Evolutionary conservation across 495 filamentous ascomycete genomes (phyloP).

Genomic region (Annulohypoxylon bovei): DNA sequence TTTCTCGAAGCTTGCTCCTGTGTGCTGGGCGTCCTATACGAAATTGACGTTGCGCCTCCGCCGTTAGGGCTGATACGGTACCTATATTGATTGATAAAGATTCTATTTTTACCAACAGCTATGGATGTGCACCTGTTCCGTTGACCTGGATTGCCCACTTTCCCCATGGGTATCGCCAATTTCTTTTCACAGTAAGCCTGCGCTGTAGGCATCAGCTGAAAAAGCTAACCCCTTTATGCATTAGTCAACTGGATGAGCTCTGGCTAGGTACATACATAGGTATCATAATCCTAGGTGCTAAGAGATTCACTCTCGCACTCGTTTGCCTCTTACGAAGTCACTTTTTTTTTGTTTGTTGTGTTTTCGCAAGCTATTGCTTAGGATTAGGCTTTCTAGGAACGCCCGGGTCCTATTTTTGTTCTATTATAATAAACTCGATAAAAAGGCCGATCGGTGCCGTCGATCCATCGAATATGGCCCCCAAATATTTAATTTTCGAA

Average conservation of each 20-base stretch:
- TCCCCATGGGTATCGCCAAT: neutral
- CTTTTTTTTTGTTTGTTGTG: neutral
- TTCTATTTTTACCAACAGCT: slow-evolving; percentile 23
- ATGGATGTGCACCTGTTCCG: slow-evolving; percentile 6
- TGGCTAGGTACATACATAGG: neutral
- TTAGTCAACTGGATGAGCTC: neutral
- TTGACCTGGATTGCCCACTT: neutral
- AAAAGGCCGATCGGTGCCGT: neutral
- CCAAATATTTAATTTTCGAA: neutral
- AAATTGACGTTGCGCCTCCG: neutral
- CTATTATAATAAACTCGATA: neutral
- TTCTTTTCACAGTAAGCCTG: neutral
- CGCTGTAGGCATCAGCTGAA: neutral
- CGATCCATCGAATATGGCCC: neutral
- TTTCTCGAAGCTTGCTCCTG: neutral
- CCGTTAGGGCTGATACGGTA: neutral
- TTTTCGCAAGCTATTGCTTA: neutral
- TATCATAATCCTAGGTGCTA: neutral
- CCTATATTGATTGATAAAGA: neutral
- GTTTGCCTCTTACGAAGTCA: neutral
- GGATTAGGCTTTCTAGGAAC: neutral
- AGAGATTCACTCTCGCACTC: neutral
- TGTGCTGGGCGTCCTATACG: neutral
- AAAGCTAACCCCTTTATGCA: neutral
- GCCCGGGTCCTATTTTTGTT: neutral